These are phyloP conservation scores for Trichoderma sp. DNA, from an alignment of 2,329 filamentous ascomycete genomes.

Conservation along the genomic window DNA sequence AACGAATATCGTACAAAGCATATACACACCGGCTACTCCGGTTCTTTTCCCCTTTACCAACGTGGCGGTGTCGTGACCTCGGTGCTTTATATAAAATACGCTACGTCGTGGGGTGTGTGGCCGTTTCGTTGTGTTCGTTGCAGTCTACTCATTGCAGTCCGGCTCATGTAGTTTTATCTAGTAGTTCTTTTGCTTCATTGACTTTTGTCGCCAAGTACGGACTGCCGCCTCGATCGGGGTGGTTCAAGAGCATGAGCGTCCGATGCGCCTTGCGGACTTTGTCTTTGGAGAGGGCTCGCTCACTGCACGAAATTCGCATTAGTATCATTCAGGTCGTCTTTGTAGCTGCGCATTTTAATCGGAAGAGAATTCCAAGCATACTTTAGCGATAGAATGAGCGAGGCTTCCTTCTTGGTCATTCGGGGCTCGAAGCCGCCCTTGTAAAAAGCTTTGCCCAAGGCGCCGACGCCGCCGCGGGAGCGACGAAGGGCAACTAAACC, in stretches of 20 bases:
- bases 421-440: constrained; percentile 97
- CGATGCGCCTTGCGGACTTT: constrained; percentile 95
- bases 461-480: constrained; percentile 74
- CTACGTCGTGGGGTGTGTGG: not conserved
- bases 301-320: constrained; percentile 53
- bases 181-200: constrained; percentile 95
- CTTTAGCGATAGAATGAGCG: constrained; percentile 88
- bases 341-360: not conserved
- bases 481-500: constrained; percentile 86
- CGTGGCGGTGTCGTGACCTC: not conserved
- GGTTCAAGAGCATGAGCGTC: constrained; percentile 94
- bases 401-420: constrained; percentile 91
- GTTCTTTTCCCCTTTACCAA: not conserved
- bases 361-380: constrained; percentile 46
- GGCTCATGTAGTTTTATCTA: constrained; percentile 66
- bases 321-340: not conserved
- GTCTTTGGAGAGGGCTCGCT: constrained; percentile 84
- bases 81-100: not conserved
- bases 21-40: constrained; percentile 28
- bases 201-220: constrained; percentile 97
- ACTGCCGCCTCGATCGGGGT: constrained; percentile 94
- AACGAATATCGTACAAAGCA: constrained; percentile 43
- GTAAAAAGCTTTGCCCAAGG: constrained; percentile 89
- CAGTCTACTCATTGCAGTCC: not conserved
- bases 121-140: not conserved